A percentile compares a stretch with the other conserved stretches of the same genome.
These are phyloP conservation scores for Mucor irregularis DNA, from an alignment of 371 early-diverging fungal genomes.

Conservation along the genomic window DNA sequence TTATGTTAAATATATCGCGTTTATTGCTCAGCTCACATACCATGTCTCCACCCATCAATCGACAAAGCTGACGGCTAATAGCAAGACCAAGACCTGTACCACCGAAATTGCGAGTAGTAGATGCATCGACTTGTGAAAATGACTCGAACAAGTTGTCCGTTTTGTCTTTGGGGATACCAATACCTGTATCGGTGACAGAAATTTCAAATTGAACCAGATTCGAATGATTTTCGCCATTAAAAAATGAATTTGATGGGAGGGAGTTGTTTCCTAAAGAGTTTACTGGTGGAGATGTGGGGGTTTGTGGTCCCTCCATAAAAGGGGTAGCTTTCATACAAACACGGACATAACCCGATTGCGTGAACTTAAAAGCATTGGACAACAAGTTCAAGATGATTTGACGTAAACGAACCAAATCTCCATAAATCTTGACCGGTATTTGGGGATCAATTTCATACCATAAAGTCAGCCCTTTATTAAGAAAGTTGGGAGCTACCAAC, in stretches of 20 bases:
- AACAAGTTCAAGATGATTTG: constrained; percentile 47
- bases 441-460: constrained; percentile 47
- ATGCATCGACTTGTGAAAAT: constrained; percentile 61
- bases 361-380: constrained; percentile 69
- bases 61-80: constrained; percentile 48
- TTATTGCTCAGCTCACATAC: too few relatives aligned
- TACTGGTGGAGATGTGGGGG: background rate
- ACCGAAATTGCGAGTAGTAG: constrained; percentile 53
- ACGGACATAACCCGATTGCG: constrained; percentile 50
- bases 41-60: constrained; percentile 57
- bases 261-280: too few relatives aligned
- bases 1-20: too few relatives aligned
- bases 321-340: background rate
- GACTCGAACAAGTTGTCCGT: constrained; percentile 54
- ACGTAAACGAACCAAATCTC: constrained; percentile 40
- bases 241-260: too few relatives aligned
- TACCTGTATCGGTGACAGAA: constrained; percentile 63
- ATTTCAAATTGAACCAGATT: constrained; percentile 19
- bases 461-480: constrained; percentile 44
- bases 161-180: constrained; percentile 60
- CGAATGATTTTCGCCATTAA: background rate
- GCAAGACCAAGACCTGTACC: constrained; percentile 54
- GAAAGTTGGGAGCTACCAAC: constrained; percentile 10
- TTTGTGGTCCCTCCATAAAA: background rate
- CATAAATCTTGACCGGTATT: constrained; percentile 43